These are phyloP conservation scores for Lichtheimia corymbifera DNA, from an alignment of 371 early-diverging fungal species.

Conservation along the genomic window DNA sequence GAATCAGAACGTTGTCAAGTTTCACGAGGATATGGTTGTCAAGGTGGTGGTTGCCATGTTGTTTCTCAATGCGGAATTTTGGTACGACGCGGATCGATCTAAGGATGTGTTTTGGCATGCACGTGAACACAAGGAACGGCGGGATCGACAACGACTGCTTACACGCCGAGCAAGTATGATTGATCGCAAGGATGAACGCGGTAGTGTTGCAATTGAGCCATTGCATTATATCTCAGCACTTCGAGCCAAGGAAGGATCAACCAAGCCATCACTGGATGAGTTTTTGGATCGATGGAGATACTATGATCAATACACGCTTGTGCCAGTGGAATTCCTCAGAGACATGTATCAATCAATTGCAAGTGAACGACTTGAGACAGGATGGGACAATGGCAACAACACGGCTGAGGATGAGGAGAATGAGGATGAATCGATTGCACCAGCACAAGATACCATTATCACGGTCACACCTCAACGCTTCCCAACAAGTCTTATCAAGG, in stretches of 20 bases:
- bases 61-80: constrained; percentile 84
- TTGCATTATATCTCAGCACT: constrained; percentile 45
- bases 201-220: constrained; percentile 40
- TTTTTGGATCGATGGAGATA: constrained; percentile 51
- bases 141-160: constrained; percentile 28
- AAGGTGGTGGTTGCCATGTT: constrained; percentile 85
- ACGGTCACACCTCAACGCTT: constrained; percentile 47
- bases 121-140: constrained; percentile 40
- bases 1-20: constrained; percentile 59
- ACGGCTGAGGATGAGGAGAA: constrained; percentile 3
- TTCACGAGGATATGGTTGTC: constrained; percentile 64
- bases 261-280: constrained; percentile 29
- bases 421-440: constrained; percentile 10
- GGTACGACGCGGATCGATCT: constrained; percentile 66
- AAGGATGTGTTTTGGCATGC: constrained; percentile 54
- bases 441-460: constrained; percentile 38
- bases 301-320: constrained; percentile 45
- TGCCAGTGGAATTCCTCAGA: constrained; percentile 46
- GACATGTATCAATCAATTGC: constrained; percentile 55
- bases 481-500: constrained; percentile 64
- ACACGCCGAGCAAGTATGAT: constrained; percentile 34
- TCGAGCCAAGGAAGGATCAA: constrained; percentile 26
- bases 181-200: constrained; percentile 26
- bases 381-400: constrained; percentile 44
- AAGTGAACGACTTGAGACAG: constrained; percentile 58